Base-by-base conservation (phyloP, 495 filamentous ascomycete genomes). In the Penicillium paxilli region DNA sequence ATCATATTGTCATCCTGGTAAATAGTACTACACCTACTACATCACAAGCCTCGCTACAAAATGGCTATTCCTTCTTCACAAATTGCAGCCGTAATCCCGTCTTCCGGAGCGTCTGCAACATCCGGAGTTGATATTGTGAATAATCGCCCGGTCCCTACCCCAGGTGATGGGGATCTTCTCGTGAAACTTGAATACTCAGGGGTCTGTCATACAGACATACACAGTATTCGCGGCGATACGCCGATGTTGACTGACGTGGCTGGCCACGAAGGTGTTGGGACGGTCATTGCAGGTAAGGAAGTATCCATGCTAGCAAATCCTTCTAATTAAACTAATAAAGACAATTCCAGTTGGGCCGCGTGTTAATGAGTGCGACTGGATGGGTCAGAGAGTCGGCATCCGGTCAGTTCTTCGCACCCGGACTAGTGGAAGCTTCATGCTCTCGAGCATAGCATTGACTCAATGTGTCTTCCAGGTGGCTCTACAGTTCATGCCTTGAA, bases 171-270 rank as follows among this genome's bases (percentile, higher is more conserved):
- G 0, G 72, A 75, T 23, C 40, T 78, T 3, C 64, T 76, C 12
- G 56, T 77, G 12, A 75, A 77, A 40, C 62, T 78, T 8, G 71
- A 74, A 23, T 77, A 54, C 47, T 77, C 71, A 5, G 74, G 74
- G 0, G 67, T 78, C 9, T 76, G 75, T 30, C 73, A 77, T 64
- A 72, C 70, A 12, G 74, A 75, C 59, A 54, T 76, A 21, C 74
- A 77, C 49, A 75, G 72, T 48, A 69, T 78, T 16, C 68, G 68
- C 4, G 72, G 75, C 2, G 69, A 78, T 25, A 78, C 74, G 17
- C 75, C 72, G 6, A 78, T 78, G 75, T 63, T 65, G 57, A 75
- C 75, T 3, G 68, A 76, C 55, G 69, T 76, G 25, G 73, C 73
- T 23, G 72, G 73, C 25, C 75, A 78, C 61, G 73, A 78, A 46